Evolutionary conservation across 495 filamentous ascomycete genomes (phyloP).

Genomic region (Symbiotaphrina buchneri): DNA sequence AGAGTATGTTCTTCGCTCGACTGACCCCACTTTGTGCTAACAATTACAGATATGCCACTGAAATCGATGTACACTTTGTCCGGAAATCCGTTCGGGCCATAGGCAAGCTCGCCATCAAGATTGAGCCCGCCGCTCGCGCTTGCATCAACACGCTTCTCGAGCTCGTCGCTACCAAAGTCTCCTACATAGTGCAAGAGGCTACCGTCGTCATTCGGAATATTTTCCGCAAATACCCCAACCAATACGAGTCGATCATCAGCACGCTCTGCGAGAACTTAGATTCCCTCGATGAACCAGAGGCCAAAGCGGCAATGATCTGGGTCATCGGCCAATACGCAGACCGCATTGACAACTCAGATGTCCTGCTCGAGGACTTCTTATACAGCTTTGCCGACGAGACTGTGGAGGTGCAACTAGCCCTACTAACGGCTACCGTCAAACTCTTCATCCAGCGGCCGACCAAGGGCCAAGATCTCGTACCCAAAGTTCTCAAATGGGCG

Average conservation of each 20-base stretch:
- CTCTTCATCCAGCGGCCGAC: slow-evolving; percentile 94
- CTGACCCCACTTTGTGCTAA: background rate
- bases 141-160: slow-evolving; percentile 90
- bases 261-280: slow-evolving; percentile 92
- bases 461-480: slow-evolving; percentile 82
- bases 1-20: slow-evolving; percentile 31
- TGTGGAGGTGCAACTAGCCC: slow-evolving; percentile 81
- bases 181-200: slow-evolving; percentile 99
- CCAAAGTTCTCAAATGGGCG: slow-evolving; percentile 93
- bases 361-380: slow-evolving; percentile 82
- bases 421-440: slow-evolving; percentile 93
- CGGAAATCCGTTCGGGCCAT: slow-evolving; percentile 95
- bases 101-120: slow-evolving; percentile 96
- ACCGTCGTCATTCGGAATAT: slow-evolving; percentile 98
- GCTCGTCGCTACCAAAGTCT: slow-evolving; percentile 90
- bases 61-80: slow-evolving; percentile 97
- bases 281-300: slow-evolving; percentile 94
- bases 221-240: slow-evolving; percentile 96
- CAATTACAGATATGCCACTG: slow-evolving; percentile 55
- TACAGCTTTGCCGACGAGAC: slow-evolving; percentile 85
- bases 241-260: slow-evolving; percentile 93
- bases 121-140: slow-evolving; percentile 71
- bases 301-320: slow-evolving; percentile 99
- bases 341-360: slow-evolving; percentile 89
- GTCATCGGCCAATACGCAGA: slow-evolving; percentile 96